Base-by-base conservation (phyloP, 768 basidiomycete genomes). In the Porphyrellus cyaneotinctus region DNA sequence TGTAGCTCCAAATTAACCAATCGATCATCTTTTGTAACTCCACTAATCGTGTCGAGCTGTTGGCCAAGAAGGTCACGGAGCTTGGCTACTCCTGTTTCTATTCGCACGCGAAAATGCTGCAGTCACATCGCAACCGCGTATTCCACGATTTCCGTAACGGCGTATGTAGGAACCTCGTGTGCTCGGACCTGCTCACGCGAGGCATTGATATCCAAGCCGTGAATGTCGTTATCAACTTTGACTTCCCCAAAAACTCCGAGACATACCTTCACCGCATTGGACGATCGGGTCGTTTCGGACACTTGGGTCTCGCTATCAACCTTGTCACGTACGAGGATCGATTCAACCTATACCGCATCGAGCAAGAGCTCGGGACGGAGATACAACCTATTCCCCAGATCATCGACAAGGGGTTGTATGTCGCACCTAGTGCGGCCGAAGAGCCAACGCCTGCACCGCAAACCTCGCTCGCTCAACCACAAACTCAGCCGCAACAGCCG, bases 1-100 rank as follows among this genome's bases (percentile, higher is more conserved):
- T 33, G 13, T 68, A 97, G 92, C 84, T 99, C 46, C 95, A 98
- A 95, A 99, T 99, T 79, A 99, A 99, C 75, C 95, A 99, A 75
- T 97, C 95, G 54, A 98, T 99, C 75, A 99, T 99, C 69, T 99
- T 99, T 75, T 99, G 95, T 76, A 99, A 99, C 79, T 97, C 95
- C 59, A 99, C 95, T 65, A 97, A 97, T 78, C 93, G 95, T 53
- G 95, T 99, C 75, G 95, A 99, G 74, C 88, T 99, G 43, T 82
- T 99, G 62, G 95, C 95, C 56, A 97, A 98, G 78, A 99, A 99
- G 76, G 93, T 99, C 63, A 99, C 95, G 13, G 97, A 99, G 66
- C 87, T 97, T 48, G 95, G 95, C 59, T 99, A 98, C 71, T 99
- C 95, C 39, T 99, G 95, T 78, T 99, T 99, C 84, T 99, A 97